Evolutionary conservation across 768 basidiomycete genomes (phyloP).

Genomic region (Sarcomyxa edulis): DNA sequence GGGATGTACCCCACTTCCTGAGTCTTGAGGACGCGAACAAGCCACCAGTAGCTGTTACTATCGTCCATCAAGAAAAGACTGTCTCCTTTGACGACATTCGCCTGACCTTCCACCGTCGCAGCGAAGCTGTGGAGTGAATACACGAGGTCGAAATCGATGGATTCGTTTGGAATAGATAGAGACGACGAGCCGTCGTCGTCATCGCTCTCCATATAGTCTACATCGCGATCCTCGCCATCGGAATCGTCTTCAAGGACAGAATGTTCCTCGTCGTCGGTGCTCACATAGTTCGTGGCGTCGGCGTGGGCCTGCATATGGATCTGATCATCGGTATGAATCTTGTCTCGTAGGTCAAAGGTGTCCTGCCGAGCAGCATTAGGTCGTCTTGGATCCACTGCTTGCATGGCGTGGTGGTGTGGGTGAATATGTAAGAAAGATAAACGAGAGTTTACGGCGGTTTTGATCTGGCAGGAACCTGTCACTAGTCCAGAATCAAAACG

Average conservation of each 20-base stretch:
- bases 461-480: no score
- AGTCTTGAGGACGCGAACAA: conserved; percentile 96
- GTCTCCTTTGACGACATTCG: conserved; percentile 98
- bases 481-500: no score
- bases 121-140: conserved; percentile 95
- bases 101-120: conserved; percentile 97
- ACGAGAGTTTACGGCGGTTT: not conserved
- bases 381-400: conserved; percentile 23
- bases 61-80: conserved; percentile 96
- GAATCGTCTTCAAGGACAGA: conserved; percentile 86
- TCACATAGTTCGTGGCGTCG: conserved; percentile 32
- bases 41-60: conserved; percentile 99
- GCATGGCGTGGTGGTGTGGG: conserved; percentile 10
- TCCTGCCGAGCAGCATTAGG: conserved; percentile 44
- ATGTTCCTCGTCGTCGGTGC: conserved; percentile 65
- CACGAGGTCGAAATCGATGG: conserved; percentile 90
- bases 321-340: conserved; percentile 48
- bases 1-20: conserved; percentile 99
- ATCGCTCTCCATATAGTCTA: conserved; percentile 60
- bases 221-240: conserved; percentile 65
- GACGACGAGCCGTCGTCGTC: conserved; percentile 78
- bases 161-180: conserved; percentile 84
- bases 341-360: conserved; percentile 68
- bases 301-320: conserved; percentile 35
- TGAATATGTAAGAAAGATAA: conserved; percentile 1